Evolutionary conservation across 2,329 filamentous ascomycete genomes (phyloP).

Genomic region (Leptographium wingfieldii): DNA sequence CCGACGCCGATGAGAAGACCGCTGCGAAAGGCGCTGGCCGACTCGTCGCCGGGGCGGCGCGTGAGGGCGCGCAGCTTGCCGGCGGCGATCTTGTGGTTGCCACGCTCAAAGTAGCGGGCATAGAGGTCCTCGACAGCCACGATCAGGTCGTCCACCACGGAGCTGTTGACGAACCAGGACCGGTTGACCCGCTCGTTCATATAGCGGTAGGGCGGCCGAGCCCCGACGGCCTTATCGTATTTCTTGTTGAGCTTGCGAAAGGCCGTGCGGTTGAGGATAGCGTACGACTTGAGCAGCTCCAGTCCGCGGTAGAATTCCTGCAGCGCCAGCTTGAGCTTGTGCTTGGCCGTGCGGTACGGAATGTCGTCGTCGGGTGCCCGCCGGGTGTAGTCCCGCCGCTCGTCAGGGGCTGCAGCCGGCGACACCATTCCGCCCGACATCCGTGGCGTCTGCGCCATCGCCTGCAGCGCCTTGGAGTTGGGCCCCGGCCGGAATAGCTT

Average conservation of each 20-base stretch:
- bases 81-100: constrained; percentile 82
- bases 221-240: constrained; percentile 82
- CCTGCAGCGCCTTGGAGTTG: constrained; percentile 46
- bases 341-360: constrained; percentile 75
- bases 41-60: constrained; percentile 43
- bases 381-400: constrained; percentile 35
- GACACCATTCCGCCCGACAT: constrained; percentile 17
- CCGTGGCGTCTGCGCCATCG: constrained; percentile 39
- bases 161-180: constrained; percentile 83
- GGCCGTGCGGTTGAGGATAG: constrained; percentile 77
- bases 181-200: constrained; percentile 87
- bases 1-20: constrained; percentile 58
- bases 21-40: constrained; percentile 45
- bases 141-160: constrained; percentile 70
- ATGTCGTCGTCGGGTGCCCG: constrained; percentile 47
- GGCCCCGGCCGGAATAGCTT: constrained; percentile 43
- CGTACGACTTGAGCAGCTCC: constrained; percentile 85
- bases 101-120: constrained; percentile 83
- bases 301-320: constrained; percentile 89
- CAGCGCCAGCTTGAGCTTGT: constrained; percentile 79
- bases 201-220: constrained; percentile 64
- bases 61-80: constrained; percentile 70
- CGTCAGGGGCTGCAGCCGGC: constrained; percentile 19
- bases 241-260: constrained; percentile 99
- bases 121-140: constrained; percentile 80